Evolutionary conservation across 495 filamentous ascomycete genomes (phyloP).

Genomic region (Monascus purpureus): DNA sequence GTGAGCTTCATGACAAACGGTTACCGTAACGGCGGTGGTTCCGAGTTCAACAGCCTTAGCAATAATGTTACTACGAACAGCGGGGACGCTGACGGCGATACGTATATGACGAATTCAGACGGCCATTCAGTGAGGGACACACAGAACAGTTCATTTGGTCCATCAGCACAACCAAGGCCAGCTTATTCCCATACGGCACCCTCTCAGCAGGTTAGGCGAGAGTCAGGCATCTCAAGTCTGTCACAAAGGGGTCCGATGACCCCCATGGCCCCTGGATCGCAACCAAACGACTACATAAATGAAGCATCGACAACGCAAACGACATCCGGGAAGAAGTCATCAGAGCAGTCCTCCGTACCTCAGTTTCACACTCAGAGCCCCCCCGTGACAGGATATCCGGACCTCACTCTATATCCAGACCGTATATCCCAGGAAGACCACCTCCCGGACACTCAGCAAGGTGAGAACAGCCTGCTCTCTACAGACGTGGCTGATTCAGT

Average conservation of each 20-base stretch:
- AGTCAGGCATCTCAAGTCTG: constrained; percentile 32
- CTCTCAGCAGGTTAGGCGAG: constrained; percentile 36
- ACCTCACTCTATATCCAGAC: constrained; percentile 26
- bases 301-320: constrained; percentile 73
- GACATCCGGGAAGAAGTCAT: constrained; percentile 64
- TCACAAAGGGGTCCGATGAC: constrained; percentile 65
- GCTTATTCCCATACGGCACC: constrained; percentile 35
- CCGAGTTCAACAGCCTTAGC: constrained; percentile 29
- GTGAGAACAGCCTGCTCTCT: constrained; percentile 27
- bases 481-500: constrained; percentile 12
- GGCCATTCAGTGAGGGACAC: constrained; percentile 29
- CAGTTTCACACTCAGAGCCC: constrained; percentile 47
- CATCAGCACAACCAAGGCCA: constrained; percentile 36
- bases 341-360: constrained; percentile 26
- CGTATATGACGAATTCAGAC: constrained; percentile 36
- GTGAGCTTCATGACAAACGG: constrained; percentile 40
- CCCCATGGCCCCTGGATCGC: constrained; percentile 59
- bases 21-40: constrained; percentile 29
- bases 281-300: constrained; percentile 62
- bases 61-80: constrained; percentile 43
- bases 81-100: constrained; percentile 45
- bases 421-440: constrained; percentile 31
- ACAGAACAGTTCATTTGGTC: constrained; percentile 36
- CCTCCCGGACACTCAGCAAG: constrained; percentile 31
- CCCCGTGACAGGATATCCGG: too few relatives aligned